A percentile compares a stretch with the other conserved stretches of the same genome.
Evolutionary conservation across 1,284 basidiomycete genomes (phyloP).

Genomic region (Athelia sp.): DNA sequence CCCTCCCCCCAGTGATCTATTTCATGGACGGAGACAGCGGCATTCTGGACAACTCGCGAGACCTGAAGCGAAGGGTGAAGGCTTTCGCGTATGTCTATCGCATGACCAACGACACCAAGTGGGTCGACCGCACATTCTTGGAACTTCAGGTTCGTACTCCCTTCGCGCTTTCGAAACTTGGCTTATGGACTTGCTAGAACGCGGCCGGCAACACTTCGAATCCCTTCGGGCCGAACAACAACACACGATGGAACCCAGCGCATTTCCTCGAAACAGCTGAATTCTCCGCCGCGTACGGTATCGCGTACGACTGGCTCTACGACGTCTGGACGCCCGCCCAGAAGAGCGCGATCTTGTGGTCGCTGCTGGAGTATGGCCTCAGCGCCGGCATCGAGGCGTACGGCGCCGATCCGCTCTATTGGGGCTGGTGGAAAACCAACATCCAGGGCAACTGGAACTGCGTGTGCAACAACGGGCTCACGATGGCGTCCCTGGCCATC

Average conservation of each 20-base stretch:
- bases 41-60: constrained; percentile 88
- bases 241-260: constrained; percentile 67
- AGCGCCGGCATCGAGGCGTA: constrained; percentile 54
- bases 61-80: constrained; percentile 89
- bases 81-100: constrained; percentile 90
- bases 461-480: constrained; percentile 90
- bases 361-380: constrained; percentile 81
- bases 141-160: no score
- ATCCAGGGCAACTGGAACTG: constrained; percentile 94
- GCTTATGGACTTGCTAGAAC: not conserved
- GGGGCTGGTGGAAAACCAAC: constrained; percentile 45
- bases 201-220: constrained; percentile 25
- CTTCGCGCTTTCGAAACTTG: constrained; percentile 20
- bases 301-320: constrained; percentile 96
- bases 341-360: constrained; percentile 64
- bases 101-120: constrained; percentile 86
- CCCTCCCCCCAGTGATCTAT: constrained; percentile 62
- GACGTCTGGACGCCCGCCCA: constrained; percentile 79
- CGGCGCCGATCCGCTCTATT: constrained; percentile 33
- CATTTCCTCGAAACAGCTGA: constrained; percentile 97
- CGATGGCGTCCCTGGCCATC: constrained; percentile 87
- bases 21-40: constrained; percentile 81
- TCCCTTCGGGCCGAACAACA: constrained; percentile 53
- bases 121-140: constrained; percentile 79
- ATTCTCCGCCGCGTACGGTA: constrained; percentile 80